phyloP scores from a whole-genome alignment of 169 alveolate species.

The Plasmodium reichenowi region DNA sequence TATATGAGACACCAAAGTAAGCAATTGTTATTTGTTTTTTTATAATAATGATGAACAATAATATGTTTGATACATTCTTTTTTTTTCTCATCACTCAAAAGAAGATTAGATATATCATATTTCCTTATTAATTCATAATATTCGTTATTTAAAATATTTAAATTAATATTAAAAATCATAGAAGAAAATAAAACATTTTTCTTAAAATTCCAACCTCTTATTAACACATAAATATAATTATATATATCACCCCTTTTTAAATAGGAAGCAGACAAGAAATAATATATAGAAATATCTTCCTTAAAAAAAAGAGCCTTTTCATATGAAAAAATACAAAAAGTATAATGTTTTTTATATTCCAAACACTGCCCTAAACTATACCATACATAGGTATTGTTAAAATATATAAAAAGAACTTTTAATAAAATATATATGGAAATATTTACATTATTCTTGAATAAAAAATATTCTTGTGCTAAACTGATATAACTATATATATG shows the following conservation, averaged over 20 bases:
- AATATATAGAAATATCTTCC: constrained; percentile 17
- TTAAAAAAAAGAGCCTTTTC: constrained; percentile 40
- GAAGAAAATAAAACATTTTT: constrained; percentile 15
- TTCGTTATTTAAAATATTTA: constrained; percentile 7
- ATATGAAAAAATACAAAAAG: constrained; percentile 43
- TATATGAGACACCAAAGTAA: constrained; percentile 37
- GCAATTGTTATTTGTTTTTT: constrained; percentile 28
- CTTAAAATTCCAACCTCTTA: constrained; percentile 29
- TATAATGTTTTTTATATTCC: constrained; percentile 27
- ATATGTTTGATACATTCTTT: neutral
- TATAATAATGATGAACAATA: neutral
- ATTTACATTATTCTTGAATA: constrained; percentile 32
- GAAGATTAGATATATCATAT: constrained; percentile 6
- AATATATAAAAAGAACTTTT: constrained; percentile 26
- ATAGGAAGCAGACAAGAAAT: constrained; percentile 23
- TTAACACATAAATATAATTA: constrained; percentile 29
- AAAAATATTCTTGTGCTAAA: constrained; percentile 58
- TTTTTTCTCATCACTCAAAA: neutral
- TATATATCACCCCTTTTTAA: constrained; percentile 43
- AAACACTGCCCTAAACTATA: constrained; percentile 48
- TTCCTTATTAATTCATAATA: neutral
- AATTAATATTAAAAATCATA: constrained; percentile 7
- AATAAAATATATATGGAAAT: constrained; percentile 18
- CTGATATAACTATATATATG: constrained; percentile 34
- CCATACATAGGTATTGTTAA: constrained; percentile 67